phyloP scores from a whole-genome alignment of 371 early-diverging fungal species.

The Mucor ambiguus region DNA sequence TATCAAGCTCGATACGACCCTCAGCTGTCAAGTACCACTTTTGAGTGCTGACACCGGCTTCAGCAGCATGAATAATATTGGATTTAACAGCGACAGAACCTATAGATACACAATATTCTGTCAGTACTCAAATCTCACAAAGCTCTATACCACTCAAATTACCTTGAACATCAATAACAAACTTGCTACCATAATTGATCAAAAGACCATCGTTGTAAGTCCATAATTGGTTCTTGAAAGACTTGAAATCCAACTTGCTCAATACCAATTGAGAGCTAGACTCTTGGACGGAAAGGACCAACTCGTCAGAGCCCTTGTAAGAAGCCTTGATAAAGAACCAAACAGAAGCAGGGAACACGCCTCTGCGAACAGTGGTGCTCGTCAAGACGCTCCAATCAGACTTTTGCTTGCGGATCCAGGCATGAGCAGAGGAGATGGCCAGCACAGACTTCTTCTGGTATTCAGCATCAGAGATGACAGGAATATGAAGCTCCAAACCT shows the following conservation, averaged over 20 bases:
- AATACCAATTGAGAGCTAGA: constrained; percentile 25
- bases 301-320: constrained; percentile 18
- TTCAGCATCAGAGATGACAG: constrained; percentile 33
- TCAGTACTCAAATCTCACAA: background rate
- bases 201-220: constrained; percentile 52
- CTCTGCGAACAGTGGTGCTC: constrained; percentile 26
- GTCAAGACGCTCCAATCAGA: constrained; percentile 24
- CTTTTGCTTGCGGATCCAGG: constrained; percentile 31
- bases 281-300: constrained; percentile 35
- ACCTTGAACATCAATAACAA: constrained; percentile 46
- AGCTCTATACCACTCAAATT: background rate
- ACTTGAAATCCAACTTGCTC: constrained; percentile 32
- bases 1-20: constrained; percentile 39
- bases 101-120: background rate
- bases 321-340: constrained; percentile 49
- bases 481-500: constrained; percentile 37
- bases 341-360: constrained; percentile 39
- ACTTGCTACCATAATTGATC: constrained; percentile 54
- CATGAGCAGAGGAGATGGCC: constrained; percentile 21
- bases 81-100: constrained; percentile 25
- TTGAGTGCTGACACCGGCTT: constrained; percentile 32
- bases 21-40: constrained; percentile 47
- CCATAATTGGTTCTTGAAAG: constrained; percentile 54
- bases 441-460: constrained; percentile 19
- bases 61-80: constrained; percentile 22